Percentiles rank a stretch among this genome's conserved stretches.
Conservation (phyloP, 192 early-diverging fungal species). For the Backusella mclennaniae region DNA sequence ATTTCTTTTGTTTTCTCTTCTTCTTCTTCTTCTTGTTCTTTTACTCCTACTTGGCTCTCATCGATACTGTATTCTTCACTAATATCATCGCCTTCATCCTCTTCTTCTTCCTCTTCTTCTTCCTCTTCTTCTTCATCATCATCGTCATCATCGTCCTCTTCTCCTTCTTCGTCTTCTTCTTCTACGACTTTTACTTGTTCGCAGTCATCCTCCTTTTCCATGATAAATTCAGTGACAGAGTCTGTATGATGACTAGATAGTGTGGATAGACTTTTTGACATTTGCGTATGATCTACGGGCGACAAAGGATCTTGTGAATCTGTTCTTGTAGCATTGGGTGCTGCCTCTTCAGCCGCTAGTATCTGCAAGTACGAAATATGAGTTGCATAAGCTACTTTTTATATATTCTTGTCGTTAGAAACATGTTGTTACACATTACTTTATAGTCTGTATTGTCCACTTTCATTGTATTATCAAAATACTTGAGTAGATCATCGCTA, state of each 20-base stretch:
- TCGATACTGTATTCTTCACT: too few relatives aligned
- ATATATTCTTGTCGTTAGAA: neutral
- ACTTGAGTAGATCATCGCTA: conserved; percentile 5
- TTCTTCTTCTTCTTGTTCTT: too few relatives aligned
- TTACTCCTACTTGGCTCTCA: too few relatives aligned
- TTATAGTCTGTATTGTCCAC: neutral
- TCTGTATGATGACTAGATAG: neutral
- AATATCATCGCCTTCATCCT: too few relatives aligned
- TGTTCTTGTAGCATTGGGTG: neutral
- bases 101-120: neutral
- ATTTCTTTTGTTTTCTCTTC: neutral
- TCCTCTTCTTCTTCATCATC: neutral
- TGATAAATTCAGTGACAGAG: neutral
- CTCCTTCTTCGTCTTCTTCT: neutral
- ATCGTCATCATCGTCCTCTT: neutral
- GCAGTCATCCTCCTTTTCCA: neutral
- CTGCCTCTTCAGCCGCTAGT: neutral
- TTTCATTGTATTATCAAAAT: conserved; percentile 10
- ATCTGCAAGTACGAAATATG: neutral
- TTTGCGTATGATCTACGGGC: neutral
- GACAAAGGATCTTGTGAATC: neutral
- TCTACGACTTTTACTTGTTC: neutral
- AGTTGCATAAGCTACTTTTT: neutral
- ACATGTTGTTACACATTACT: neutral
- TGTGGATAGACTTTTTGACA: neutral